Conservation (phyloP, 345 rosid genomes). For the Eucalyptus globulus region DNA sequence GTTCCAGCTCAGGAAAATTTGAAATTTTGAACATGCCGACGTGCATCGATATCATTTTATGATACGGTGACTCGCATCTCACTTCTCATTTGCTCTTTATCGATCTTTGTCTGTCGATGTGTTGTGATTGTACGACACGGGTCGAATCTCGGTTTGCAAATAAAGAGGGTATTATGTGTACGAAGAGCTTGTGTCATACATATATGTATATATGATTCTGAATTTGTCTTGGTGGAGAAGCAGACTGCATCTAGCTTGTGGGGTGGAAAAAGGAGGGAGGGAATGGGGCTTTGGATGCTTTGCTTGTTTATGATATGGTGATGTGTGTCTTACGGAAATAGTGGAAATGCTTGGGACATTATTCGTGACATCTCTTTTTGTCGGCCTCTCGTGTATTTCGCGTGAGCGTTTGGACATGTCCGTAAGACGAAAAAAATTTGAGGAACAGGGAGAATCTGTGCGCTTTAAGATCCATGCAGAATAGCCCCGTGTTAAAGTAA, state of each 20-base stretch:
- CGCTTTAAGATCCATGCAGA: background rate
- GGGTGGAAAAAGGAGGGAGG: background rate
- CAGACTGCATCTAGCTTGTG: background rate
- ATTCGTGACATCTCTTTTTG: background rate
- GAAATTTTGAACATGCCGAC: background rate
- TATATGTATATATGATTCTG: background rate
- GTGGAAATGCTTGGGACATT: background rate
- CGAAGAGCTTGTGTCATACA: background rate
- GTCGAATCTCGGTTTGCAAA: background rate
- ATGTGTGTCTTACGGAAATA: background rate
- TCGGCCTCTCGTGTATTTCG: background rate
- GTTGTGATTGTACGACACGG: background rate
- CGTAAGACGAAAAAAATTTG: background rate
- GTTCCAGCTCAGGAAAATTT: background rate
- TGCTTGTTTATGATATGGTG: background rate
- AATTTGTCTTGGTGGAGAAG: background rate
- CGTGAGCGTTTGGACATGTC: background rate
- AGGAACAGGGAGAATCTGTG: background rate
- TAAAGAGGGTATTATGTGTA: background rate
- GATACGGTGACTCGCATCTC: background rate
- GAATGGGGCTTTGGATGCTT: background rate
- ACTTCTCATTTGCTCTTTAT: background rate
- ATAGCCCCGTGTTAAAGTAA: background rate
- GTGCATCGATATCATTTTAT: background rate
- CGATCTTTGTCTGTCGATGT: background rate